Conservation (phyloP, 2,329 filamentous ascomycete species). For the Pseudopithomyces maydicus region DNA sequence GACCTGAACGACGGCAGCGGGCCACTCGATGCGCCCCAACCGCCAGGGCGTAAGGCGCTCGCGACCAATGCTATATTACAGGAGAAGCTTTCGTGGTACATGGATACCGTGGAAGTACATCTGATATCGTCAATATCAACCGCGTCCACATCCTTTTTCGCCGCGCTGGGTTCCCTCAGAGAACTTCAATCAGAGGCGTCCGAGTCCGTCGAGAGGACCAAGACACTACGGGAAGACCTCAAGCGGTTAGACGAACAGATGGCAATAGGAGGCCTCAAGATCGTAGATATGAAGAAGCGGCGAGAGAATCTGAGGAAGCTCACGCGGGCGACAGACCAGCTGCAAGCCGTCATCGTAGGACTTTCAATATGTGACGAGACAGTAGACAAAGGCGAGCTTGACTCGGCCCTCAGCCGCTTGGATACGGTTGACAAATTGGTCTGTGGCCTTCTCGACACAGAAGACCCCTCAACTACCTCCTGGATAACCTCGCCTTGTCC, state of each 20-base stretch:
- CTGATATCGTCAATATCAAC: constrained; percentile 95
- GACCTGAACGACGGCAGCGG: constrained; percentile 64
- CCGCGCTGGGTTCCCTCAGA: constrained; percentile 85
- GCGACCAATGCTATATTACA: constrained; percentile 97
- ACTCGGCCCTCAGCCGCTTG: constrained; percentile 77
- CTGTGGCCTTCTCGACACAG: constrained; percentile 66
- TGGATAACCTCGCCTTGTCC: constrained; percentile 43
- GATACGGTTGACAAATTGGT: constrained; percentile 80
- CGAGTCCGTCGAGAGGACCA: constrained; percentile 87
- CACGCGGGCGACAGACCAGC: constrained; percentile 80
- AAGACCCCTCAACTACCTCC: constrained; percentile 29
- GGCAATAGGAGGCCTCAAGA: constrained; percentile 80
- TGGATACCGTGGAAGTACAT: constrained; percentile 98
- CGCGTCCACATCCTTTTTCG: constrained; percentile 95
- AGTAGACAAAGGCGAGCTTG: constrained; percentile 82
- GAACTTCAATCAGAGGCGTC: constrained; percentile 91
- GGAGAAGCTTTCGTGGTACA: constrained; percentile 99
- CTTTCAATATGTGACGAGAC: constrained; percentile 78
- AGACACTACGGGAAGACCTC: constrained; percentile 77
- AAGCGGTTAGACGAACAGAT: constrained; percentile 84
- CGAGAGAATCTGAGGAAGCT: constrained; percentile 85
- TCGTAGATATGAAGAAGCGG: constrained; percentile 80
- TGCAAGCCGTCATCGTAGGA: constrained; percentile 76
- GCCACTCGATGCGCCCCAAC: constrained; percentile 59
- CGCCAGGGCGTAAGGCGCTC: constrained; percentile 74